Percentiles rank a stretch among this genome's conserved stretches.
Evolutionary conservation across 805 yeast species (phyloP).

Genomic region (Candida silvicultrix): DNA sequence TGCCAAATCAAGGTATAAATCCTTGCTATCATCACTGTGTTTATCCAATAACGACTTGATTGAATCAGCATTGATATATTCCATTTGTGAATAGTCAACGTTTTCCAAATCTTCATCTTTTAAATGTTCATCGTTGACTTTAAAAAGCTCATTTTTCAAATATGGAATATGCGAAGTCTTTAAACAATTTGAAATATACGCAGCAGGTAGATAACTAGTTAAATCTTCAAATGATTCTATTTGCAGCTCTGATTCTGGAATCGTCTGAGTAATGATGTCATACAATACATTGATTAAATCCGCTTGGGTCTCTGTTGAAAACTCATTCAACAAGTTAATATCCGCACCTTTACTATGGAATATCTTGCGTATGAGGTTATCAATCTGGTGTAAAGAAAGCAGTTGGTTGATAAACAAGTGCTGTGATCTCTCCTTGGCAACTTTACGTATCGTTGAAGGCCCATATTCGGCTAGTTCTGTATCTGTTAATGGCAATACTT

Average conservation of each 20-base stretch:
- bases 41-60: not conserved
- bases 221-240: not conserved
- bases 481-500: conserved; percentile 5
- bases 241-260: not conserved
- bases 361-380: not conserved
- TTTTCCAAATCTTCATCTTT: not conserved
- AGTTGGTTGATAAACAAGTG: conserved; percentile 2
- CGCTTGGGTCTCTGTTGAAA: not conserved
- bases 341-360: not conserved
- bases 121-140: not conserved
- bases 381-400: not conserved
- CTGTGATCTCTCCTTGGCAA: conserved; percentile 2
- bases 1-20: not conserved
- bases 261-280: not conserved
- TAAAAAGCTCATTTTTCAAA: not conserved
- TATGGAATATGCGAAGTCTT: not conserved
- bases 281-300: not conserved
- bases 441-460: not conserved
- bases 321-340: not conserved
- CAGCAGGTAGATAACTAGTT: not conserved
- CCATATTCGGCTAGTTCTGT: conserved; percentile 4
- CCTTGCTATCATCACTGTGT: not conserved
- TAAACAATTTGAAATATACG: not conserved
- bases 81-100: not conserved
- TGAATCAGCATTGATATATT: not conserved